Percentiles rank a stretch among this genome's conserved stretches.
Evolutionary conservation across 2,329 filamentous ascomycete genomes (phyloP).

Genomic region (Aspergillus sergii): DNA sequence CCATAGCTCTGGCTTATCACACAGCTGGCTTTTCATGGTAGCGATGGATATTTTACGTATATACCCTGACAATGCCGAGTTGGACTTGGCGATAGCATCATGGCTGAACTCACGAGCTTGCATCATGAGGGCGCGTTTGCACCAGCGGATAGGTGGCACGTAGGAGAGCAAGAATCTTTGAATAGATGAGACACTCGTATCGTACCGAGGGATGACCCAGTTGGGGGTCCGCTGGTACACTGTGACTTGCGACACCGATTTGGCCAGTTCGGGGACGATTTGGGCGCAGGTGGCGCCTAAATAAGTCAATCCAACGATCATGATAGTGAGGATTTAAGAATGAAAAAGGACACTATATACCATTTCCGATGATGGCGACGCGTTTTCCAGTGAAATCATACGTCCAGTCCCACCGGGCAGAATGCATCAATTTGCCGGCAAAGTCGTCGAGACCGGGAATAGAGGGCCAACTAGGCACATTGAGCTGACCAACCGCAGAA

Average conservation of each 20-base stretch:
- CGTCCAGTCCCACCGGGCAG: constrained; percentile 63
- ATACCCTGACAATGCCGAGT: constrained; percentile 44
- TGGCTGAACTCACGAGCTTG: constrained; percentile 56
- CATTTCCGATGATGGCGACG: constrained; percentile 63
- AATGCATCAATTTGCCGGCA: constrained; percentile 58
- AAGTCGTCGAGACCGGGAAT: constrained; percentile 54
- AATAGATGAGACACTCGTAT: constrained; percentile 49
- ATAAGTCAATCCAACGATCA: background rate
- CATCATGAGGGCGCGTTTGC: constrained; percentile 56
- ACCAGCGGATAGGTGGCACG: constrained; percentile 53
- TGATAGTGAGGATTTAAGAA: background rate
- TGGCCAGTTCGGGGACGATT: constrained; percentile 60
- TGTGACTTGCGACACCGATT: constrained; percentile 52
- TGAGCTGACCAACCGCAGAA: constrained; percentile 62
- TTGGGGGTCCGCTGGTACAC: constrained; percentile 63
- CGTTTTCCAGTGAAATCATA: constrained; percentile 58
- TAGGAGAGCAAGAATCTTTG: constrained; percentile 51
- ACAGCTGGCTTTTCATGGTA: constrained; percentile 51
- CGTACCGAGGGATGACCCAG: constrained; percentile 59
- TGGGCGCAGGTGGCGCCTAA: constrained; percentile 60
- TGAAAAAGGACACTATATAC: constrained; percentile 30
- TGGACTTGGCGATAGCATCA: constrained; percentile 44
- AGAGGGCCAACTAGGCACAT: constrained; percentile 54
- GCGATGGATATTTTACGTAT: constrained; percentile 40
- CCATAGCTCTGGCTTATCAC: constrained; percentile 54